Conservation (phyloP, 1,139 yeast species). For the Meyerozyma sp. region DNA sequence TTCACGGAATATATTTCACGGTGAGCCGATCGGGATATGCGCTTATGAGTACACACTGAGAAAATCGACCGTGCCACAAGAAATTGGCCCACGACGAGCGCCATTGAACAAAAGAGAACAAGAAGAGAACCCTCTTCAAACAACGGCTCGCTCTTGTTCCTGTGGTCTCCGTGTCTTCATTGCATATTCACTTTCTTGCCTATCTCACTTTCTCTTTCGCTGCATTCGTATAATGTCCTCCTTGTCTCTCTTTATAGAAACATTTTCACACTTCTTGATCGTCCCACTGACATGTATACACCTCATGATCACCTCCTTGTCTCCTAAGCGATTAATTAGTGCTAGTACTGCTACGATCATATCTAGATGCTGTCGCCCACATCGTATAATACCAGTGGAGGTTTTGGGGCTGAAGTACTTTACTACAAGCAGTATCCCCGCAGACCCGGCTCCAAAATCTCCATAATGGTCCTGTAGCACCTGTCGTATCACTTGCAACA, state of each 20-base stretch:
- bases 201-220: neutral
- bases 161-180: neutral
- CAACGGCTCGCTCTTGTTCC: no score
- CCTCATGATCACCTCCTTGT: conserved; percentile 50
- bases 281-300: conserved; percentile 82
- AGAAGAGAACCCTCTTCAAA: no score
- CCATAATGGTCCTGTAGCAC: conserved; percentile 64
- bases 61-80: neutral
- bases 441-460: conserved; percentile 69
- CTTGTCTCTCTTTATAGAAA: conserved; percentile 44
- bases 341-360: conserved; percentile 67
- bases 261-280: conserved; percentile 75
- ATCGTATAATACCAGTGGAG: conserved; percentile 78
- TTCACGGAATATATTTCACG: neutral
- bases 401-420: conserved; percentile 82
- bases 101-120: no score
- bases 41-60: neutral
- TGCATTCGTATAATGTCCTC: conserved; percentile 7
- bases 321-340: conserved; percentile 51
- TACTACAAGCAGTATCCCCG: conserved; percentile 54
- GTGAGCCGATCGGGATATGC: neutral
- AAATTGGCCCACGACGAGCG: no score
- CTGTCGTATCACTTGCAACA: conserved; percentile 50
- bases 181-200: neutral
- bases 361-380: conserved; percentile 62